Conservation (phyloP, 768 basidiomycete species). For the Kwoniella europaea region DNA sequence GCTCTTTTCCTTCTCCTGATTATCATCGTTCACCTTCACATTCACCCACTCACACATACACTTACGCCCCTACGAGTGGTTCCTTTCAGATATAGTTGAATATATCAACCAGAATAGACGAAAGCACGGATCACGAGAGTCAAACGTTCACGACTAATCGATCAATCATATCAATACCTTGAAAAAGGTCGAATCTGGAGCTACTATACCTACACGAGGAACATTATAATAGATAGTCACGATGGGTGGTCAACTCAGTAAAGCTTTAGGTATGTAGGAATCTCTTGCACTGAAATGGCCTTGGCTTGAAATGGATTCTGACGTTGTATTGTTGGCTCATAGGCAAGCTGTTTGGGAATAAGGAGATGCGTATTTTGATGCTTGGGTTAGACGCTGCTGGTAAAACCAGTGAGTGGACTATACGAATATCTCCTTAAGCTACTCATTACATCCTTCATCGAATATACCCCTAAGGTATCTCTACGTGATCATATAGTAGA, state of each 20-base stretch:
- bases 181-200: no score
- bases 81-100: neutral
- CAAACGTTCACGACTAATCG: neutral
- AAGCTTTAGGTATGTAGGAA: slow-evolving; percentile 52
- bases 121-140: neutral
- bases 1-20: slow-evolving; percentile 3
- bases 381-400: slow-evolving; percentile 96
- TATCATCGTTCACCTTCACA: neutral
- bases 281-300: no score
- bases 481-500: no score
- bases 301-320: neutral
- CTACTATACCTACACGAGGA: neutral
- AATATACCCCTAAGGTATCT: no score
- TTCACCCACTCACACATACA: no score
- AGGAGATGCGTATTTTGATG: slow-evolving; percentile 98
- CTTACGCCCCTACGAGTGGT: no score
- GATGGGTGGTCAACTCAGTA: slow-evolving; percentile 56
- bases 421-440: no score
- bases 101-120: no score
- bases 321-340: neutral
- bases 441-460: no score
- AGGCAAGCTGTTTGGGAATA: slow-evolving; percentile 97
- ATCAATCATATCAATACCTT: neutral
- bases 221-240: slow-evolving; percentile 1
- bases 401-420: slow-evolving; percentile 81